These are phyloP conservation scores for Trichoderma sp. DNA, from an alignment of 2,329 filamentous ascomycete species.

Conservation along the genomic window DNA sequence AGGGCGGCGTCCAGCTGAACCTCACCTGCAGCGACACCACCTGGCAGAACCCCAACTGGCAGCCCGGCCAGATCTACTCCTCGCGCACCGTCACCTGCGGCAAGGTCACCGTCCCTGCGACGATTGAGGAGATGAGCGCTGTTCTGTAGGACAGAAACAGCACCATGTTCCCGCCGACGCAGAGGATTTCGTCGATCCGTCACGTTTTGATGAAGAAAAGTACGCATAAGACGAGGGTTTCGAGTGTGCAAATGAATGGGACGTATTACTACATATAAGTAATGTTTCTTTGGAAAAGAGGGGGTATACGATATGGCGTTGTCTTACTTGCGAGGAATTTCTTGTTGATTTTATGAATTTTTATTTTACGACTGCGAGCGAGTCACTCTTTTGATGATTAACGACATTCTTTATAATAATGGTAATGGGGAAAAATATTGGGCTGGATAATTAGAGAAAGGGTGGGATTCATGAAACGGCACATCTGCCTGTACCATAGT, in stretches of 20 bases:
- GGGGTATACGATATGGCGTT: not conserved
- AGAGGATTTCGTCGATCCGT: not conserved
- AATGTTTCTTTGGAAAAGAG: not conserved
- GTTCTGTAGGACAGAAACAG: constrained; percentile 33
- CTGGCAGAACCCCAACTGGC: constrained; percentile 41
- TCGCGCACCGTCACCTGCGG: constrained; percentile 37
- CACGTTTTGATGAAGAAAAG: not conserved
- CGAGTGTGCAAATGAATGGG: not conserved
- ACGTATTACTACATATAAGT: not conserved
- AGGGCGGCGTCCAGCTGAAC: constrained; percentile 36
- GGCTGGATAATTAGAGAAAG: not conserved
- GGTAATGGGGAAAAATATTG: constrained; percentile 25
- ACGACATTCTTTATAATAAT: constrained; percentile 30
- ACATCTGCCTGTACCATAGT: not conserved
- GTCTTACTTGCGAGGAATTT: not conserved
- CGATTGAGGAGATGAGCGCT: constrained; percentile 37
- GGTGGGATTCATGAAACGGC: not conserved
- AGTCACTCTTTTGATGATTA: constrained; percentile 10
- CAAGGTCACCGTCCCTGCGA: constrained; percentile 34
- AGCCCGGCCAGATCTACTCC: constrained; percentile 41
- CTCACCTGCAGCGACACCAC: constrained; percentile 38
- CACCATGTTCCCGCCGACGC: not conserved
- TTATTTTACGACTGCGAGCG: not conserved
- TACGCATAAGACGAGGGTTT: not conserved
- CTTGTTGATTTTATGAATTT: not conserved